These are phyloP conservation scores for Coemansia erecta DNA, from an alignment of 192 early-diverging fungal species.

Conservation along the genomic window DNA sequence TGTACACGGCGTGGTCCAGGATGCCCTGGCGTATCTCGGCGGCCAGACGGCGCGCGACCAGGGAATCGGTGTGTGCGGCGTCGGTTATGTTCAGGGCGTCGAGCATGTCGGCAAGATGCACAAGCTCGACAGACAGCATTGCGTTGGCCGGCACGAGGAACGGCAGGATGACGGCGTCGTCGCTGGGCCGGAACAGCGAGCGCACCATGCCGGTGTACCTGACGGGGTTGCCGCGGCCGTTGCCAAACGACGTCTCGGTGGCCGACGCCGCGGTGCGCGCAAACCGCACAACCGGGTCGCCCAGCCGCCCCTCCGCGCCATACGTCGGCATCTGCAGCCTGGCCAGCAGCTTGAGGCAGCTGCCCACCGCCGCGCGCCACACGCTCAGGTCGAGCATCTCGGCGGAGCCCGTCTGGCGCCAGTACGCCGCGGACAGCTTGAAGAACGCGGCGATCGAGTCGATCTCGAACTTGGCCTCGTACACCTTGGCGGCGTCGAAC, in stretches of 20 bases:
- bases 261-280: constrained; percentile 18
- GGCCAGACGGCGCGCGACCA: constrained; percentile 32
- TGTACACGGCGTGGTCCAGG: constrained; percentile 38
- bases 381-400: constrained; percentile 12
- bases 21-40: constrained; percentile 55
- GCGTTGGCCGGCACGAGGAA: constrained; percentile 64
- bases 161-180: constrained; percentile 59
- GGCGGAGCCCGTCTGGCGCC: constrained; percentile 24
- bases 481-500: constrained; percentile 38
- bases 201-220: constrained; percentile 47
- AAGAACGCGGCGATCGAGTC: constrained; percentile 63
- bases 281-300: constrained; percentile 39
- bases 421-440: constrained; percentile 55
- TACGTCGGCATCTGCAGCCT: constrained; percentile 51
- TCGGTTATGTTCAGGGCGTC: background rate
- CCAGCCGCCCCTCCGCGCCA: constrained; percentile 20
- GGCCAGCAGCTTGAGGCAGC: constrained; percentile 33
- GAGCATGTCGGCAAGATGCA: constrained; percentile 44
- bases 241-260: constrained; percentile 47
- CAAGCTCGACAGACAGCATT: constrained; percentile 60
- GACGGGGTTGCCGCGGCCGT: constrained; percentile 45
- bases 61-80: constrained; percentile 10
- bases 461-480: constrained; percentile 65
- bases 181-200: constrained; percentile 58
- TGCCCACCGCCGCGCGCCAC: constrained; percentile 51